Base-by-base conservation (phyloP, 331 rosid species). In the Spiraea crenata region DNA sequence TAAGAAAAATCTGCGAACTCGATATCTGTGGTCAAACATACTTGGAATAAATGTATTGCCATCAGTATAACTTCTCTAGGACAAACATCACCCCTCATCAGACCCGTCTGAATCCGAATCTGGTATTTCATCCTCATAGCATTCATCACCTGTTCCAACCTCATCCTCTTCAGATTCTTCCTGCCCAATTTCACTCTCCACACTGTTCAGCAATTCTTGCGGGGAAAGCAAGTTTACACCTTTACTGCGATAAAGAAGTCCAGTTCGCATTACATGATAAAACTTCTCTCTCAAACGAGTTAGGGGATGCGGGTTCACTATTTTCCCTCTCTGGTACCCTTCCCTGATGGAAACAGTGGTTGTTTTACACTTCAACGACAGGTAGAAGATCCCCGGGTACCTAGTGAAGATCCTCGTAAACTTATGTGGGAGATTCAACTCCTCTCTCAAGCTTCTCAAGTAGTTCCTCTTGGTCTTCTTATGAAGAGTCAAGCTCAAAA, bases 391-490 rank as follows among this genome's bases (percentile, higher is more conserved):
- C 55, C 99, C 97, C 0, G 99, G 99, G 56, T 89, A 93, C 76
- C 96, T 71, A 0, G 99, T 93, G 67, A 93, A 87, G 57, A 93
- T 85, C 51, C 97, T 75, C 2, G 95, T 93, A 72, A 91, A 93
- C 83, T 84, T 91, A 65, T 87, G 95, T 0, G 97, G 96, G 68
- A 93, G 97, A 78, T 83, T 93, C 83, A 87, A 51, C 72, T 93
- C 99, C 68, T 91, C 95, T 74, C 99, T 89, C 85, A 91, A 72
- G 74, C 91, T 79, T 66, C 97, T 85, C 82, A 89, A 69, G 75
- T 87, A 93, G 78, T 93, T 91, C 79, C 97, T 83, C 85, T 87
- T 91, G 11, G 99, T 91, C 74, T 91, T 93, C 84, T 93, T 93
- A 81, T 93, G 97, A 70, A 91, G 64, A 31, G 91, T 85, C 77